Conservation (phyloP, 73 alveolate genomes). For the Paramecium octaurelia region DNA sequence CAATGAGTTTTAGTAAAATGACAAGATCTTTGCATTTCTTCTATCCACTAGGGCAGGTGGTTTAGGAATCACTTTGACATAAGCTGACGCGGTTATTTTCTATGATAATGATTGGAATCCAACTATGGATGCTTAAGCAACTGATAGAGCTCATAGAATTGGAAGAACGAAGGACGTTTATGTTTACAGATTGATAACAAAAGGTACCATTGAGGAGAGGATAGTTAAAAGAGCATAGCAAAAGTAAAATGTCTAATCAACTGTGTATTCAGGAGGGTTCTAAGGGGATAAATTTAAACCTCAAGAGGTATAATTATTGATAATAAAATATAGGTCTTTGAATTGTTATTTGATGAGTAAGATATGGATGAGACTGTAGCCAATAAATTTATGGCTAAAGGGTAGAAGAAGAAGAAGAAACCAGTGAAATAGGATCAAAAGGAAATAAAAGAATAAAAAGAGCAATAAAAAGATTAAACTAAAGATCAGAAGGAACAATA, state of each 20-base stretch:
- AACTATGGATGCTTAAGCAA: slow-evolving; percentile 99
- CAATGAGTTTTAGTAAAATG: slow-evolving; percentile 90
- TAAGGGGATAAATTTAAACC: slow-evolving; percentile 97
- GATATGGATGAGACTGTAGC: slow-evolving; percentile 54
- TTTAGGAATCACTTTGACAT: slow-evolving; percentile 95
- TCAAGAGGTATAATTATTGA: slow-evolving; percentile 69
- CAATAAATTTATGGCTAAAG: slow-evolving; percentile 3
- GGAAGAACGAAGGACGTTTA: slow-evolving; percentile 94
- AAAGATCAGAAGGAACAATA: background rate
- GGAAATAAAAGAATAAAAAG: background rate
- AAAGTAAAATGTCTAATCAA: slow-evolving; percentile 94
- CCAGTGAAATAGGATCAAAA: background rate
- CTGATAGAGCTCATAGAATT: slow-evolving; percentile 98
- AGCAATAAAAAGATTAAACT: background rate
- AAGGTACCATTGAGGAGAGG: slow-evolving; percentile 96
- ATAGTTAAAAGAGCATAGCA: slow-evolving; percentile 95
- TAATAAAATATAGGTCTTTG: slow-evolving; percentile 60
- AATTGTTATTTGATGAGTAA: slow-evolving; percentile 88
- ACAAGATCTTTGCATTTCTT: slow-evolving; percentile 88
- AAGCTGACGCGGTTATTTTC: slow-evolving; percentile 98
- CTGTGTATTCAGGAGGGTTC: slow-evolving; percentile 96
- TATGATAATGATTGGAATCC: slow-evolving; percentile 99
- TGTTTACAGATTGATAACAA: slow-evolving; percentile 94
- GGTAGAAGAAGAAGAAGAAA: background rate
- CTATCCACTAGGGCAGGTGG: slow-evolving; percentile 99